Base-by-base conservation (phyloP, 129 eudicot species). In the Flaveria ramosissima region DNA sequence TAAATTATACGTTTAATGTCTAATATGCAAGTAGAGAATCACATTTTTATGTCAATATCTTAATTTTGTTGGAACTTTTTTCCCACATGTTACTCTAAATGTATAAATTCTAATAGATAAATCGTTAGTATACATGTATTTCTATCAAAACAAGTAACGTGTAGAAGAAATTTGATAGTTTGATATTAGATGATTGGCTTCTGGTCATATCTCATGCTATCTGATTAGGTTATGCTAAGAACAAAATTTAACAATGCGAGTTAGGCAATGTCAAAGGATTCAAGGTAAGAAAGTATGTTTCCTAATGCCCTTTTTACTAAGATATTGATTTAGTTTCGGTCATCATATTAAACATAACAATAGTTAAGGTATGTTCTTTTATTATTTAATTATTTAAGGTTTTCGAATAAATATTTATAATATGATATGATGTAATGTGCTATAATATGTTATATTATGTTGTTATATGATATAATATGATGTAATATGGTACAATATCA, bases 1-100 rank as follows among this genome's bases (percentile, higher is more conserved):
- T 74, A n/a, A 53, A 74, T 59, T 43, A 39, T 24, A 74, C 23
- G 43, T 20, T 7, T 74, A 41, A 30, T 23, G 42, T 60, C 8
- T 41, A 14, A 55, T 19, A 20, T 19, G 53, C 8, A 12, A 19
- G 41, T 73, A 23, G 21, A 13, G n/a, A 21, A 60, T 74, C 57
- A 48, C 20, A 23, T 41, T 70, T 14, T 24, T 55, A 6, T 19
- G 70, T 59, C 43, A 26, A 74, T 74, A 43, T 60, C 56, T 43
- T 43, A 2, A 45, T 9, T 45, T 8, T 45, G 48, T 45, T 45
- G 0, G 2, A 43, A 51, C 17, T 6, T 15, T 13, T 50, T 50
- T 13, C 3, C 57, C 17, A 16, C 1, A 51, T 15, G 30, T 51
- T 51, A 51, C 20, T 51, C 2, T 51, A 9, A 43, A 43, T 43